phyloP scores from a whole-genome alignment of 2,329 filamentous ascomycete genomes.

The Tolypocladium guangdongense region DNA sequence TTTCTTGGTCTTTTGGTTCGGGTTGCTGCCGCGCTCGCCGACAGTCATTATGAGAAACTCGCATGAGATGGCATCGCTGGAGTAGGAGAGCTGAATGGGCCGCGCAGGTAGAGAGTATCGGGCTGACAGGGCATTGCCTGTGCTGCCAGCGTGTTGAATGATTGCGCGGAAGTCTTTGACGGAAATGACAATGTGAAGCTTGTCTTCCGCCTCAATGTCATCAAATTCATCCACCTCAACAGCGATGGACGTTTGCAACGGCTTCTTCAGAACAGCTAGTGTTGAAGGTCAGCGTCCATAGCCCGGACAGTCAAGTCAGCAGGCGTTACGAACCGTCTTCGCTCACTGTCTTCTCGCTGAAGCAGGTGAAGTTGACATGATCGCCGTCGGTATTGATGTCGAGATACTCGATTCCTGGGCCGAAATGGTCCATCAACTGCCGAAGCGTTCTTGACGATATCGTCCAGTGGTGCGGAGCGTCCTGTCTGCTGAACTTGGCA shows the following conservation, averaged over 20 bases:
- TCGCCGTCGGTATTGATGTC: slow-evolving; percentile 67
- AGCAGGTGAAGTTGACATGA: slow-evolving; percentile 68
- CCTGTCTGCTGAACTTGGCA: slow-evolving; percentile 59
- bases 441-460: slow-evolving; percentile 61
- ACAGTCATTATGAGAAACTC: slow-evolving; percentile 79
- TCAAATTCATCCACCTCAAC: slow-evolving; percentile 70
- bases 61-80: slow-evolving; percentile 55
- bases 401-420: slow-evolving; percentile 68
- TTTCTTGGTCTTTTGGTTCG: slow-evolving; percentile 37
- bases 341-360: slow-evolving; percentile 66
- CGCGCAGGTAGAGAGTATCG: slow-evolving; percentile 60
- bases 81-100: slow-evolving; percentile 64
- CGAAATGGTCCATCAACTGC: slow-evolving; percentile 72
- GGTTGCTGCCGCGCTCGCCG: slow-evolving; percentile 48
- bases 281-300: slow-evolving; percentile 5
- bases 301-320: not conserved
- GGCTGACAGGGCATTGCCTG: slow-evolving; percentile 55
- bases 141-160: slow-evolving; percentile 61
- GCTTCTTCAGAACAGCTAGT: slow-evolving; percentile 70
- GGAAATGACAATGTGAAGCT: slow-evolving; percentile 68
- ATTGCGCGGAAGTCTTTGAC: slow-evolving; percentile 78
- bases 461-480: slow-evolving; percentile 59
- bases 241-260: slow-evolving; percentile 68
- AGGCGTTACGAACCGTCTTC: slow-evolving; percentile 30
- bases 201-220: slow-evolving; percentile 61